phyloP scores from a whole-genome alignment of 441 rosid species.

The Hura crepitans region DNA sequence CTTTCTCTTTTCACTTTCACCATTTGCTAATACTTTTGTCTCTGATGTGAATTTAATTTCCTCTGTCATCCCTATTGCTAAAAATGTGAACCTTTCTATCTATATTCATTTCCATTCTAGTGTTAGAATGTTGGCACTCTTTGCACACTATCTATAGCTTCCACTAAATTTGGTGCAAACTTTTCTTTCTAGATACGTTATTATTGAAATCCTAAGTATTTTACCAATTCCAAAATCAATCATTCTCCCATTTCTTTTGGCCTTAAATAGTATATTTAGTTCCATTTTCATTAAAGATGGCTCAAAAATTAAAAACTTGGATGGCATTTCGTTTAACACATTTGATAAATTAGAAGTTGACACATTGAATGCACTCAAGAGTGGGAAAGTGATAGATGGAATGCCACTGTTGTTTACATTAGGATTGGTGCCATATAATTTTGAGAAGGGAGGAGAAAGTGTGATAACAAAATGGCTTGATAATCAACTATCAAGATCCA shows the following conservation, averaged over 20 bases:
- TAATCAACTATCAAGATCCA: slow-evolving; percentile 21
- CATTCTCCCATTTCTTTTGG: slow-evolving; percentile 23
- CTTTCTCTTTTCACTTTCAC: slow-evolving; percentile 27
- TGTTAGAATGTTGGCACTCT: slow-evolving; percentile 28
- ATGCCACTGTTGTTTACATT: slow-evolving; percentile 22
- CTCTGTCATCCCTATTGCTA: slow-evolving; percentile 24
- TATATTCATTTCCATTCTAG: slow-evolving; percentile 31
- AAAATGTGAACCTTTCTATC: slow-evolving; percentile 23
- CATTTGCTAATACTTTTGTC: slow-evolving; percentile 27
- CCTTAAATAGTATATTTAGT: slow-evolving; percentile 7
- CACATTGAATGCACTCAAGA: slow-evolving; percentile 9
- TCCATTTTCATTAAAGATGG: slow-evolving; percentile 12
- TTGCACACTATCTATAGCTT: slow-evolving; percentile 5
- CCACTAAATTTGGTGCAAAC: neutral
- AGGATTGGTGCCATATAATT: slow-evolving; percentile 20
- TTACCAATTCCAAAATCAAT: slow-evolving; percentile 20
- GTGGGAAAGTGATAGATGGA: slow-evolving; percentile 9
- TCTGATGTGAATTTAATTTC: slow-evolving; percentile 28
- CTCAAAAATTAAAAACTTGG: neutral
- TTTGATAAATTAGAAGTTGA: slow-evolving; percentile 30
- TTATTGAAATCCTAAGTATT: slow-evolving; percentile 23
- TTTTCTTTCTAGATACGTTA: neutral
- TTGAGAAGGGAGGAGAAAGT: slow-evolving; percentile 6
- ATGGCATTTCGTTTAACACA: slow-evolving; percentile 33
- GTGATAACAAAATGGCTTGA: slow-evolving; percentile 3